Evolutionary conservation across 2,329 filamentous ascomycete genomes (phyloP), one percentile per base, ranked within the genome.

Genomic region (Phialemonium atrogriseum): DNA sequence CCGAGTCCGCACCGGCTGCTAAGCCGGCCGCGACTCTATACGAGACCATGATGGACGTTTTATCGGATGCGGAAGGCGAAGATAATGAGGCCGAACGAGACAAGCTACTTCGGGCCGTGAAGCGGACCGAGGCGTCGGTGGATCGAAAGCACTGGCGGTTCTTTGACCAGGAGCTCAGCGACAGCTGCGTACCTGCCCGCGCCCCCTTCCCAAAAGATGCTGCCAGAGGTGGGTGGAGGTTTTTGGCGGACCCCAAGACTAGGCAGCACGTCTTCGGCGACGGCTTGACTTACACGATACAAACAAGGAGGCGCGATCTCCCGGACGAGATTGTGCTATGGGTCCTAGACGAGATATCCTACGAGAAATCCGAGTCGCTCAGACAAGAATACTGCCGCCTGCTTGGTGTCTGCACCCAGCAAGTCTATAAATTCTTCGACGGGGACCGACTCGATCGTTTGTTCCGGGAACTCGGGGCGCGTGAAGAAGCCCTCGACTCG

Each of bases 321-420:
- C 74, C 81, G 0, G 73, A 84, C 37, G 68, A 80, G 33, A 47
- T 86, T 1, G 66, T 84, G 30, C 45, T 68, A 11, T 88, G 83
- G 82, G 59, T 85, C 4, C 47, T 82, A 5, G 57, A 71, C 30
- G 68, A 78, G 55, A 58, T 78, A 14, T 72, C 68, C 33, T 49
- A 60, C 2, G 76, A 83, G 44, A 55, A 59, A 24, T 68, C 69
- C 19, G 58, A 64, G 24, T 62, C 72, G 26, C 50, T 84, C 24
- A 67, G 75, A 30, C 52, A 65, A 33, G 71, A 78, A 36, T 86
- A 85, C 49, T 59, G 67, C 33, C 66, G 67, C 26, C 52, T 85
- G 4, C 55, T 71, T 32, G 56, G 62, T 20, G 48, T 58, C 30
- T 66, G 62, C 30, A 40, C 53, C 1, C 56, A 63, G 14, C 63